phyloP scores from a whole-genome alignment of 2,329 filamentous ascomycete genomes.

The Cercospora nicotianae region DNA sequence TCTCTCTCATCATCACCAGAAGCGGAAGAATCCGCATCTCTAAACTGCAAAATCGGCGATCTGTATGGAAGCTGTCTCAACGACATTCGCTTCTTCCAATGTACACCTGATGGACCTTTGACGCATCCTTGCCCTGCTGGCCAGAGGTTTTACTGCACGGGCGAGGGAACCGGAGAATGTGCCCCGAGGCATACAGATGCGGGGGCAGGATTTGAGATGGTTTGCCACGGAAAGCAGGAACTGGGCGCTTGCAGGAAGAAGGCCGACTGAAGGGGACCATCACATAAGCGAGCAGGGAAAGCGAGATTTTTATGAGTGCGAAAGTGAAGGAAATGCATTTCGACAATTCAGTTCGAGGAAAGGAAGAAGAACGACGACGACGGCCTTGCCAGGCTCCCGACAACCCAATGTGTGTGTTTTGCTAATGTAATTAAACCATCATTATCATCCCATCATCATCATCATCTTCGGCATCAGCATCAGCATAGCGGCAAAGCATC shows the following conservation, averaged over 20 bases:
- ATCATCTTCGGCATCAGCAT: background rate
- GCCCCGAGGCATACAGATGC: background rate
- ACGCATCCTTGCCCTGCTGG: constrained; percentile 19
- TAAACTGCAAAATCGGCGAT: constrained; percentile 13
- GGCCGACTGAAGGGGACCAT: background rate
- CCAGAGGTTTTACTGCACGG: constrained; percentile 17
- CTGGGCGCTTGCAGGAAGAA: constrained; percentile 9
- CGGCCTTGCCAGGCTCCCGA: background rate
- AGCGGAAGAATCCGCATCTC: background rate
- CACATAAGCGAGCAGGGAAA: background rate
- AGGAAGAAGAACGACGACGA: background rate
- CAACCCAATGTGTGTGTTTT: background rate
- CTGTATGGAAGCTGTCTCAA: constrained; percentile 19
- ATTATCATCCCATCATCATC: background rate
- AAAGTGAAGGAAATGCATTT: background rate
- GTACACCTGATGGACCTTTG: constrained; percentile 15
- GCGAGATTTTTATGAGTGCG: background rate
- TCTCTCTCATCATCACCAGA: background rate
- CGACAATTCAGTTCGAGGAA: background rate
- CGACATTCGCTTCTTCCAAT: constrained; percentile 17
- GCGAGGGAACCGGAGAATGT: constrained; percentile 13
- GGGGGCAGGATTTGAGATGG: constrained; percentile 7
- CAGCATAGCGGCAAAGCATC: background rate
- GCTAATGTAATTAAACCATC: background rate
- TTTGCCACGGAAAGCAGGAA: constrained; percentile 14